These are phyloP conservation scores for Beauveria scarabaeidicola DNA, from an alignment of 2,329 filamentous ascomycete genomes.

Conservation along the genomic window DNA sequence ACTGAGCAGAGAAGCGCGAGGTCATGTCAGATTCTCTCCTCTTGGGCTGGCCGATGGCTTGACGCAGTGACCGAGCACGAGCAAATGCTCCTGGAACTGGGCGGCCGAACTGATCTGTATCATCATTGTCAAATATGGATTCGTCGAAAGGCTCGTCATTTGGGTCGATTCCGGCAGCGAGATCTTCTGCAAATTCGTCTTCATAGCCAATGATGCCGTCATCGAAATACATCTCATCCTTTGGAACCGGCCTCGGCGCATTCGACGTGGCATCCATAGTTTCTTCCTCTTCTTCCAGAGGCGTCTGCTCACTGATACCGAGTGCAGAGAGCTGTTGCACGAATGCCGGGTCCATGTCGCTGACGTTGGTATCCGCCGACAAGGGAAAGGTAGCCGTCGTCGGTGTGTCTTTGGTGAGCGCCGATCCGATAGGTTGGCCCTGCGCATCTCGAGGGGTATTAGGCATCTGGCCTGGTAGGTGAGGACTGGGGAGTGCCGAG, in stretches of 20 bases:
- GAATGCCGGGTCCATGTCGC: not conserved
- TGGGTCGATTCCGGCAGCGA: constrained; percentile 31
- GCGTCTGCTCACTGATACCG: not conserved
- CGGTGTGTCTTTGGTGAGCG: constrained; percentile 40
- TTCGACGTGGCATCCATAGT: not conserved
- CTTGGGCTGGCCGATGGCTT: constrained; percentile 22
- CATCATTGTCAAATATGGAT: constrained; percentile 62
- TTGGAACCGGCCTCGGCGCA: not conserved
- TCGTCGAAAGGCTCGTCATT: constrained; percentile 59
- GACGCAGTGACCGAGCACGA: constrained; percentile 39
- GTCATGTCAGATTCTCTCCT: constrained; percentile 40
- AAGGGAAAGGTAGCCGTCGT: constrained; percentile 13
- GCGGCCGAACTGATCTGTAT: constrained; percentile 54
- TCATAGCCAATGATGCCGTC: constrained; percentile 48
- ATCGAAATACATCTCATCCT: constrained; percentile 62
- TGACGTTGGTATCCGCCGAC: not conserved
- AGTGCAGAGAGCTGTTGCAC: constrained; percentile 1
- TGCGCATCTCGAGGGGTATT: constrained; percentile 51
- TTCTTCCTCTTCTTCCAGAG: not conserved
- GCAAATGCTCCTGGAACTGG: constrained; percentile 52
- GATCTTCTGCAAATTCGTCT: constrained; percentile 37
- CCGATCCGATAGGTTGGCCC: constrained; percentile 49
- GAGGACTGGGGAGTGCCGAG: constrained; percentile 43
- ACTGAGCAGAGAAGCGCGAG: constrained; percentile 35
- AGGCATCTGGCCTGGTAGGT: constrained; percentile 34